A percentile compares a stretch with the other conserved stretches of the same genome.
Evolutionary conservation across 805 yeast species (phyloP).

Genomic region (Candida nanaspora): DNA sequence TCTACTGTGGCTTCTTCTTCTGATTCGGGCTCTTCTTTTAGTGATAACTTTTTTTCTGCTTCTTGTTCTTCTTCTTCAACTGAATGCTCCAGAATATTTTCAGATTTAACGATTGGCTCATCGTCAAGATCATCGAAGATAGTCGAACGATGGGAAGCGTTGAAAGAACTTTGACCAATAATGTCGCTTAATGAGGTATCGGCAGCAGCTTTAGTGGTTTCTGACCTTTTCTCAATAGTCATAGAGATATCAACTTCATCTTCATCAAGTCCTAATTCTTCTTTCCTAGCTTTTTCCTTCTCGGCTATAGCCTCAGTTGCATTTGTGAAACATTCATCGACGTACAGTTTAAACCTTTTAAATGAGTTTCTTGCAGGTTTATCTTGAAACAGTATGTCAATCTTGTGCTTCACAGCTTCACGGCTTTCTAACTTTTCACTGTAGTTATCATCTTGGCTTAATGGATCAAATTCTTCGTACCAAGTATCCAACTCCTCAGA

Average conservation of each 20-base stretch:
- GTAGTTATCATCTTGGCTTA: neutral
- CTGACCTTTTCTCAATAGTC: neutral
- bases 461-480: neutral
- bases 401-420: slow-evolving; percentile 13
- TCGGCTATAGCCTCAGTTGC: slow-evolving; percentile 6
- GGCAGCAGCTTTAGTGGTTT: neutral
- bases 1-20: no score
- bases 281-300: slow-evolving; percentile 1
- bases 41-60: no score
- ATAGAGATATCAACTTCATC: neutral
- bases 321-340: slow-evolving; percentile 17
- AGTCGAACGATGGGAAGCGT: no score
- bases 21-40: no score
- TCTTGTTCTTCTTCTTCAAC: no score
- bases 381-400: slow-evolving; percentile 5
- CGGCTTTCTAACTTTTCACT: slow-evolving; percentile 16
- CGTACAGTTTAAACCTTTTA: slow-evolving; percentile 17
- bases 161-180: neutral
- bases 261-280: slow-evolving; percentile 3
- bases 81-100: no score
- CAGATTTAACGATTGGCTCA: no score
- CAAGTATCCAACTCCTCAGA: neutral
- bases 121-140: no score
- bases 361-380: slow-evolving; percentile 16
- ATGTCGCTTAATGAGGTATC: neutral